These are phyloP conservation scores for Gomphus bonarii DNA, from an alignment of 1,284 basidiomycete species.

Conservation along the genomic window DNA sequence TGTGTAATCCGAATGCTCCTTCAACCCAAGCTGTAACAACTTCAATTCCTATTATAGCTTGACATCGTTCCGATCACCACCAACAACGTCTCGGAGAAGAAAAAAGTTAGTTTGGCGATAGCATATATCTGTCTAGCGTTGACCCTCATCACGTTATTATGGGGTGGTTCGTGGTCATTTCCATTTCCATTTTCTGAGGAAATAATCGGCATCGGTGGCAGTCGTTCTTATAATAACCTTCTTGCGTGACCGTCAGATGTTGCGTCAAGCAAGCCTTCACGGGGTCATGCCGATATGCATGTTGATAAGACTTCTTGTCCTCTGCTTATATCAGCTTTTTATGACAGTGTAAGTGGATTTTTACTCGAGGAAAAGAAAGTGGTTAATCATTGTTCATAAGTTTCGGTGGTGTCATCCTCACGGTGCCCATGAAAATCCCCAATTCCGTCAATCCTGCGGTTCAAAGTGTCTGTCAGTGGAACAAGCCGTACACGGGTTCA, in stretches of 20 bases:
- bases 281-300: neutral
- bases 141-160: neutral
- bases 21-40: too few species aligned
- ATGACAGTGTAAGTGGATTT: neutral
- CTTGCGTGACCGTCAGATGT: neutral
- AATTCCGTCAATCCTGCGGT: neutral
- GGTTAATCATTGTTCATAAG: neutral
- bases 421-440: neutral
- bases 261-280: neutral
- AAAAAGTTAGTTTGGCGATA: neutral
- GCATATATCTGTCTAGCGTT: neutral
- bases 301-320: neutral
- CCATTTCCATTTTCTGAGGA: neutral
- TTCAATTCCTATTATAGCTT: neutral
- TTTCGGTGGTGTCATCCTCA: neutral
- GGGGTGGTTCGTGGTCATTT: neutral
- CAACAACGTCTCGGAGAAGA: neutral
- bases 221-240: neutral
- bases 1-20: neutral
- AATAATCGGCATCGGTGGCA: neutral
- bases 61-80: neutral
- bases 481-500: neutral
- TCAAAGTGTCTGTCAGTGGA: neutral
- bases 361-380: neutral
- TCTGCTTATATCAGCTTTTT: neutral